These are phyloP conservation scores for Ceratobasidium theobromae DNA, from an alignment of 1,284 basidiomycete species.

Conservation along the genomic window DNA sequence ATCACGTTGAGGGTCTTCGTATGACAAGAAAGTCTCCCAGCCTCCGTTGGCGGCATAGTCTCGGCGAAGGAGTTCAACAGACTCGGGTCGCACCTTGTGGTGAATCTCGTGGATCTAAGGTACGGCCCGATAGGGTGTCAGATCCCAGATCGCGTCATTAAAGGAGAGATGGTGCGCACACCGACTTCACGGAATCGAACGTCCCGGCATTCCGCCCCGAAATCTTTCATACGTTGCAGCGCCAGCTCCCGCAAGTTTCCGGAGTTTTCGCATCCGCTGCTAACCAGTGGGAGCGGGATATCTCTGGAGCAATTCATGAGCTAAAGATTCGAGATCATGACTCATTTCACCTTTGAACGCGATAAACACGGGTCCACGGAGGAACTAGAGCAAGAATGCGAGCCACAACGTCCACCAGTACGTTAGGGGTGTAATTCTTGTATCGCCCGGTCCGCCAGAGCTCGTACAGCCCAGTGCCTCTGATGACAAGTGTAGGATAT, in stretches of 20 bases:
- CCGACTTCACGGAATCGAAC: conserved; percentile 98
- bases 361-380: conserved; percentile 98
- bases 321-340: background rate
- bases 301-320: conserved; percentile 56
- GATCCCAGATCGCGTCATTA: background rate
- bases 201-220: conserved; percentile 96
- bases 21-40: conserved; percentile 99
- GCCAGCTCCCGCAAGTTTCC: conserved; percentile 97
- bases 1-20: conserved; percentile 96
- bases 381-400: conserved; percentile 95
- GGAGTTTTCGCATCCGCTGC: conserved; percentile 96
- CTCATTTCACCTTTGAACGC: conserved; percentile 76
- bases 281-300: conserved; percentile 92
- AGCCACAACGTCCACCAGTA: conserved; percentile 95
- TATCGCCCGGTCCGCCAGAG: conserved; percentile 96
- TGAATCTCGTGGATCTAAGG: conserved; percentile 95
- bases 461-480: conserved; percentile 96
- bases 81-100: conserved; percentile 93
- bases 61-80: conserved; percentile 93
- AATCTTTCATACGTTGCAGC: conserved; percentile 97
- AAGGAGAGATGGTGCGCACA: conserved; percentile 52
- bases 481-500: conserved; percentile 97
- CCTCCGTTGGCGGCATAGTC: conserved; percentile 98
- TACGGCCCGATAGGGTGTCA: background rate
- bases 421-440: conserved; percentile 99